Percentiles rank a stretch among this genome's conserved stretches.
Evolutionary conservation across 2,329 filamentous ascomycete species (phyloP).

Genomic region (Alternaria solani): DNA sequence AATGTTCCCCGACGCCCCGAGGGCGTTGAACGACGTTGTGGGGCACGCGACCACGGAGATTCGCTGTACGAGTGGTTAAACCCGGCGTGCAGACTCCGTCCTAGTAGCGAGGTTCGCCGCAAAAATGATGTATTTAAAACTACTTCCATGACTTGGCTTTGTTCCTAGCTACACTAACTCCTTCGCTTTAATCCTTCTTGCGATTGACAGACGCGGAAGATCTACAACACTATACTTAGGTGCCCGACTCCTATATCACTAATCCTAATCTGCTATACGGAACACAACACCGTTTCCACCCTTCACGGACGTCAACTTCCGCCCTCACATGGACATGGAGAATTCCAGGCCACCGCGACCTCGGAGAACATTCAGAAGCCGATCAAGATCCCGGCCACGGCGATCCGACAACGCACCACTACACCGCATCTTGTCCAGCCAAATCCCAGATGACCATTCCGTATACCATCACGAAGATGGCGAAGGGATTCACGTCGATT

Average conservation of each 20-base stretch:
- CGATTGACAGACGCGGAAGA: neutral
- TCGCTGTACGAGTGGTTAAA: conserved; percentile 9
- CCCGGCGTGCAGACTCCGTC: neutral
- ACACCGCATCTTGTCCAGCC: conserved; percentile 39
- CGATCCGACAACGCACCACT: conserved; percentile 31
- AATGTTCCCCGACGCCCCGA: conserved; percentile 8
- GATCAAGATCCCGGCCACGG: conserved; percentile 37
- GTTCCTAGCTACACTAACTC: neutral
- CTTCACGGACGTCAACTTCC: neutral
- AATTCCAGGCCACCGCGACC: neutral
- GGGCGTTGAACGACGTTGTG: neutral
- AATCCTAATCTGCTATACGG: neutral
- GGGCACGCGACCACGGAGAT: neutral
- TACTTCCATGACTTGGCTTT: neutral
- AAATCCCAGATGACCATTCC: conserved; percentile 47
- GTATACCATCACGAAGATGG: conserved; percentile 46
- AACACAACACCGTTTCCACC: neutral
- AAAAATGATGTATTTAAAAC: neutral
- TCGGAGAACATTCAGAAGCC: conserved; percentile 23
- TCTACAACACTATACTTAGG: neutral
- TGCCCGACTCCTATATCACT: neutral
- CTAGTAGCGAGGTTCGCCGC: neutral
- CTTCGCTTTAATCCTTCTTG: neutral
- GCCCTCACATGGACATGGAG: conserved; percentile 9
- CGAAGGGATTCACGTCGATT: conserved; percentile 33